These are phyloP conservation scores for Sporisorium iseilematis-ciliati DNA, from an alignment of 1,284 basidiomycete species.

Conservation along the genomic window DNA sequence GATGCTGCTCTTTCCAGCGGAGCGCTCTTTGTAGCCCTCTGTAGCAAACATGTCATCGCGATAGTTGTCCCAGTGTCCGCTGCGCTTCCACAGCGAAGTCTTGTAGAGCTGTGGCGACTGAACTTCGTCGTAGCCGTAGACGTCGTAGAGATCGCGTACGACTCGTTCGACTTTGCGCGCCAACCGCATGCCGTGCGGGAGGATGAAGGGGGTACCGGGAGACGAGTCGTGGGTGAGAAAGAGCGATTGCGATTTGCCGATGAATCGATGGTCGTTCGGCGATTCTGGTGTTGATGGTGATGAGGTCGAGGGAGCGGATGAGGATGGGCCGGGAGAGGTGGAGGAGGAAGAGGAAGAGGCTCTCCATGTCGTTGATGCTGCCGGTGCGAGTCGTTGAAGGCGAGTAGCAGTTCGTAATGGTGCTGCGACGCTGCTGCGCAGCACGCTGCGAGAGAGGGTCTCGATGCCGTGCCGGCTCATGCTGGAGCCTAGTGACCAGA, in stretches of 20 bases:
- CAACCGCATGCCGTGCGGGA: constrained; percentile 67
- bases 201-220: constrained; percentile 67
- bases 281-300: not conserved
- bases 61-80: constrained; percentile 69
- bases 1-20: constrained; percentile 14
- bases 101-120: constrained; percentile 67
- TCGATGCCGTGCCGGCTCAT: constrained; percentile 18
- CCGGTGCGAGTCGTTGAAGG: not conserved
- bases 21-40: constrained; percentile 60
- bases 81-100: constrained; percentile 62
- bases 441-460: constrained; percentile 14
- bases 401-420: constrained; percentile 1
- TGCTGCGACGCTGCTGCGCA: constrained; percentile 7
- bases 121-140: constrained; percentile 67
- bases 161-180: constrained; percentile 64
- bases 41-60: constrained; percentile 69
- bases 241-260: constrained; percentile 60
- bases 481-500: not conserved
- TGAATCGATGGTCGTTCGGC: constrained; percentile 56
- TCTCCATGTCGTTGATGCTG: not conserved
- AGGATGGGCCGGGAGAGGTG: not conserved
- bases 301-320: constrained; percentile 6
- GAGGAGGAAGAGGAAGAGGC: constrained; percentile 10
- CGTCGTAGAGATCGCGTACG: constrained; percentile 66
- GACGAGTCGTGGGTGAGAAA: constrained; percentile 67